phyloP scores from a whole-genome alignment of 495 filamentous ascomycete species.

The Podospora anserina region DNA sequence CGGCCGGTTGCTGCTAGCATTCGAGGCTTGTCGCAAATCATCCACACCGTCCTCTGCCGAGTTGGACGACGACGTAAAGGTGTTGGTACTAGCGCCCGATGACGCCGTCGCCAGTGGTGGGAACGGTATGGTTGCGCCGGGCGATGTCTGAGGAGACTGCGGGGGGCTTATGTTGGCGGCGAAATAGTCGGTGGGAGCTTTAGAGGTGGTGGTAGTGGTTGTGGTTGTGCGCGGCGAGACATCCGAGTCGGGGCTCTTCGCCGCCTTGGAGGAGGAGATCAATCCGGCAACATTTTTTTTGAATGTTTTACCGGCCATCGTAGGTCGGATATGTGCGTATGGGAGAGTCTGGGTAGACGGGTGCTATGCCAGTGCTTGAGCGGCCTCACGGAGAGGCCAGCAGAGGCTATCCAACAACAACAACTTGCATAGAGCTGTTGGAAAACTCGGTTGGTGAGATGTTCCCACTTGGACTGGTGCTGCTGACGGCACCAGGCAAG shows the following conservation, averaged over 20 bases:
- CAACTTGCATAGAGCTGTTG: slow-evolving; percentile 38
- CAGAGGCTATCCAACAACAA: slow-evolving; percentile 40
- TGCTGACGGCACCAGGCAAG: not conserved
- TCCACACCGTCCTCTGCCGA: slow-evolving; percentile 19
- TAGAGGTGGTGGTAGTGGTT: slow-evolving; percentile 25
- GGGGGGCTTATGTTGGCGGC: slow-evolving; percentile 8
- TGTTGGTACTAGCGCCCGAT: slow-evolving; percentile 25
- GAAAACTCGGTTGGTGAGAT: not conserved
- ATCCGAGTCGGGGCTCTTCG: slow-evolving; percentile 39
- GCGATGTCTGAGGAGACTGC: slow-evolving; percentile 9
- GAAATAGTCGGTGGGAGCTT: slow-evolving; percentile 39
- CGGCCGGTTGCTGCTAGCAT: slow-evolving; percentile 22
- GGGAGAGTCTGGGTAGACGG: slow-evolving; percentile 6
- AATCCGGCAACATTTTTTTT: slow-evolving; percentile 31
- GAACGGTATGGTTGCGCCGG: slow-evolving; percentile 16
- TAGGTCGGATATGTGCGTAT: slow-evolving; percentile 12
- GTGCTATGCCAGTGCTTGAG: slow-evolving; percentile 39
- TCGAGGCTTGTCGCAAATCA: slow-evolving; percentile 26
- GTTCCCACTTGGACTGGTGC: not conserved
- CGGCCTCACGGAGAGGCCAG: slow-evolving; percentile 47
- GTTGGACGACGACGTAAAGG: slow-evolving; percentile 22
- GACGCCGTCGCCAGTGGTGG: slow-evolving; percentile 22
- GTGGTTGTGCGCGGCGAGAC: slow-evolving; percentile 39
- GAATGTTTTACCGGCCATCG: slow-evolving; percentile 29
- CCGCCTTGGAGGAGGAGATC: slow-evolving; percentile 20